A percentile compares a stretch with the other conserved stretches of the same genome.
Conservation (phyloP, 768 basidiomycete genomes). For the Podaxis carcinomalis region DNA sequence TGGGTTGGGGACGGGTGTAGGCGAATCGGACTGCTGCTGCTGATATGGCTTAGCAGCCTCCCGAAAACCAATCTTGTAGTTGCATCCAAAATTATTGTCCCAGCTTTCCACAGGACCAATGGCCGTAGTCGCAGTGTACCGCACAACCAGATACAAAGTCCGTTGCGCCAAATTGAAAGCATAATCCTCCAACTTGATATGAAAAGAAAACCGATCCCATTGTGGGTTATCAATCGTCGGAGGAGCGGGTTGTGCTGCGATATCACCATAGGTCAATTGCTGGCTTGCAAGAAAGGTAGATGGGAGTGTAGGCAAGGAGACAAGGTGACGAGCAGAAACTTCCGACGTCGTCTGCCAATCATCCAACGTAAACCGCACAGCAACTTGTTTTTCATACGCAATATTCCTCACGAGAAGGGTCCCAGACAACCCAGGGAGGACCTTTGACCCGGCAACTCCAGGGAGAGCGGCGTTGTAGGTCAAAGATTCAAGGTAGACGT, state of each 20-base stretch:
- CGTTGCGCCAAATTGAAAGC: conserved; percentile 43
- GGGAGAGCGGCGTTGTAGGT: conserved; percentile 13
- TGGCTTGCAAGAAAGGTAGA: conserved; percentile 17
- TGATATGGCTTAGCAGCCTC: background rate
- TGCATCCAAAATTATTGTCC: conserved; percentile 82
- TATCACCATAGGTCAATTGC: conserved; percentile 13
- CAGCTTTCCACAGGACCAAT: conserved; percentile 66
- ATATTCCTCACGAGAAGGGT: conserved; percentile 82
- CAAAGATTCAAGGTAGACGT: conserved; percentile 29
- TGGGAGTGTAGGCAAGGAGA: conserved; percentile 37
- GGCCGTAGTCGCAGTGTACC: conserved; percentile 32
- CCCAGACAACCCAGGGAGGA: conserved; percentile 50
- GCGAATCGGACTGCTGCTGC: too few relatives aligned
- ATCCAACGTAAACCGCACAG: conserved; percentile 87
- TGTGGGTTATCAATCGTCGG: conserved; percentile 10
- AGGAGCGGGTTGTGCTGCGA: conserved; percentile 9
- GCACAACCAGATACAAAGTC: conserved; percentile 57
- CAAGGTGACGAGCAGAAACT: conserved; percentile 51
- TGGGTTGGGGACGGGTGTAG: background rate
- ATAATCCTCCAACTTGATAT: conserved; percentile 71
- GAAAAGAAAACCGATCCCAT: conserved; percentile 62
- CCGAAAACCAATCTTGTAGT: conserved; percentile 75
- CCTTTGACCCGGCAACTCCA: background rate
- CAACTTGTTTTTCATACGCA: conserved; percentile 81
- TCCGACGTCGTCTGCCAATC: conserved; percentile 93